Conservation (phyloP, 1,284 basidiomycete species). For the Schizophyllum commune region DNA sequence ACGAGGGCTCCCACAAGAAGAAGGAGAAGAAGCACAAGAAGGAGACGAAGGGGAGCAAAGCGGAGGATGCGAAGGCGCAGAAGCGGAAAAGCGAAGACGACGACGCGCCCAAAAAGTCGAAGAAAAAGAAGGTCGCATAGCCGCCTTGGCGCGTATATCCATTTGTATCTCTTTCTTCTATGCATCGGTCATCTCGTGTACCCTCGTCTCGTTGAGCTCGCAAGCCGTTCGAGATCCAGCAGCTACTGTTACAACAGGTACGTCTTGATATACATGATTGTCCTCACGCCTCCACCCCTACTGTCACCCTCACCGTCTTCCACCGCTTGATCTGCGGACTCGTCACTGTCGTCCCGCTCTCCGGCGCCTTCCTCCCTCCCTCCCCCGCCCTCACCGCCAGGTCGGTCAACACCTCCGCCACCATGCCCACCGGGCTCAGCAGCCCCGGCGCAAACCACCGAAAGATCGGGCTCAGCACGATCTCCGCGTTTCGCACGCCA, state of each 20-base stretch:
- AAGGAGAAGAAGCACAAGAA: conserved; percentile 24
- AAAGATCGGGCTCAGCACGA: not conserved
- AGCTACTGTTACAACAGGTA: no score
- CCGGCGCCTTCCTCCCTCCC: no score
- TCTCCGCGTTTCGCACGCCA: not conserved
- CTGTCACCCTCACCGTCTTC: not conserved
- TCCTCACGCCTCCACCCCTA: not conserved
- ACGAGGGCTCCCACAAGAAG: conserved; percentile 10
- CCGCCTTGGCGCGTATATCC: no score
- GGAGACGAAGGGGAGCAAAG: conserved; percentile 27
- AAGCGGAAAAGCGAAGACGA: conserved; percentile 36
- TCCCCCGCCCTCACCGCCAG: not conserved
- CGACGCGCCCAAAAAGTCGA: not conserved
- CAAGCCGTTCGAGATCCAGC: no score
- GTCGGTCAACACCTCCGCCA: not conserved
- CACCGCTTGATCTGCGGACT: not conserved
- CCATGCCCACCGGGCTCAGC: not conserved
- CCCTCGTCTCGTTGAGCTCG: no score
- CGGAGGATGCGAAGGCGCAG: conserved; percentile 28
- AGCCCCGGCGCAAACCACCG: not conserved
- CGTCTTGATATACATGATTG: no score
- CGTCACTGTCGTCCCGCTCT: not conserved
- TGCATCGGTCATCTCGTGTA: no score
- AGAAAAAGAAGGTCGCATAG: not conserved
- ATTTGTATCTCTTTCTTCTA: no score